Evolutionary conservation across 176 grass and related monocot species (phyloP), one percentile per base, ranked within the genome.

Genomic region (Zizania latifolia): DNA sequence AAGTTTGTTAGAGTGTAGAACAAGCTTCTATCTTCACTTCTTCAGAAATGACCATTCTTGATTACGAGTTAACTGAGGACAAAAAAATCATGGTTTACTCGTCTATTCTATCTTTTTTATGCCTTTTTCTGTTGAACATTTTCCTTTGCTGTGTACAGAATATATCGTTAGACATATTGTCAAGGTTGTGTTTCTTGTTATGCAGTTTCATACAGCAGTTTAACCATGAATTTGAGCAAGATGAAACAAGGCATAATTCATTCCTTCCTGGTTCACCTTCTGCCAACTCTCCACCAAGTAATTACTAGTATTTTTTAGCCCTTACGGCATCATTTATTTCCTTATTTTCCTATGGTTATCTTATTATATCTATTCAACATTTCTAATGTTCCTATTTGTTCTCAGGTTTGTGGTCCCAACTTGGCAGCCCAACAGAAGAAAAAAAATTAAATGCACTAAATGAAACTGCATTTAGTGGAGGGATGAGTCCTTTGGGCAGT

Each of bases 221-320:
- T 46, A 84, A 66, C 78, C 37, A 89, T 58, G 86, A 89, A 10
- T 76, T 84, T 12, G 86, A 89, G 22, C 86, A 81, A 72, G 86
- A 89, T 66, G 81, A 89, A 37, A 58, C 62, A 31, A 89, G 58
- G 74, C 72, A 39, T 60, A 81, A 76, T 41, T 26, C 65, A 19
- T 73, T 84, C 63, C 76, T 77, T 77, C 58, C 59, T 69, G 81
- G 77, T 60, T 89, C 86, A 28, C 77, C 86, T 77, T 71, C 75
- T 39, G 55, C 58, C 59, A 84, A 66, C 59, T 89, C 81, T 63
- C 77, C 81, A 21, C 77, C 86, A 81, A 78, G 86, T 89, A 84
- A 84, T 32, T 23, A 54, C 12, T 55, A 83, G 14, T 24, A 24
- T 44, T 35, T 60, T 44, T 41, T 77, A 62, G 6, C 35, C 38